Percentiles rank a stretch among this genome's conserved stretches.
Evolutionary conservation across 306 rosid species (phyloP).

Genomic region (Nissolia schottii): DNA sequence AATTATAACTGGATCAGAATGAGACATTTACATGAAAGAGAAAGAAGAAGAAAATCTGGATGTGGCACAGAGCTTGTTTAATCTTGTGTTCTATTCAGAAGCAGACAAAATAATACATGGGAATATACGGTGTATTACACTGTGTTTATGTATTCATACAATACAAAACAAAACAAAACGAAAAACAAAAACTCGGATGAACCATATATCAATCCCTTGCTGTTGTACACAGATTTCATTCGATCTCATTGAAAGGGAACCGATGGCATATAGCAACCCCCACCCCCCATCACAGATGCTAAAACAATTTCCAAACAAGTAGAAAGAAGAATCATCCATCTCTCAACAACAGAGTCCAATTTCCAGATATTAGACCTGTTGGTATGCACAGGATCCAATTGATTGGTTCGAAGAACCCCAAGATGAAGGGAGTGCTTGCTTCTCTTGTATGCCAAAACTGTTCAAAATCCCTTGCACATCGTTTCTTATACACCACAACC

Average conservation of each 20-base stretch:
- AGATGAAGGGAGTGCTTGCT: slow-evolving; percentile 43
- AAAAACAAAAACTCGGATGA: slow-evolving; percentile 21
- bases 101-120: neutral
- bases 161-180: too few relatives aligned
- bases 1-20: neutral
- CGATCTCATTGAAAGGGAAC: slow-evolving; percentile 23
- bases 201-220: slow-evolving; percentile 20
- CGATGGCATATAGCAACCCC: slow-evolving; percentile 28
- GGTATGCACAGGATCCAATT: slow-evolving; percentile 9
- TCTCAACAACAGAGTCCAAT: slow-evolving; percentile 17
- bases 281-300: slow-evolving; percentile 26
- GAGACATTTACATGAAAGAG: neutral
- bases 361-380: slow-evolving; percentile 14
- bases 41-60: neutral
- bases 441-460: too few relatives aligned
- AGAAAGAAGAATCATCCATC: slow-evolving; percentile 34
- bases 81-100: slow-evolving; percentile 8
- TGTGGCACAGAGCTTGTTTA: neutral
- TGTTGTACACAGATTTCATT: slow-evolving; percentile 23
- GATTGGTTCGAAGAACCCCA: slow-evolving; percentile 42
- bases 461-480: slow-evolving; percentile 10
- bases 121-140: slow-evolving; percentile 17
- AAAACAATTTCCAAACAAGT: slow-evolving; percentile 32
- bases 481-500: slow-evolving; percentile 57
- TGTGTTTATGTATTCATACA: slow-evolving; percentile 22